Evolutionary conservation across 164 flowering plant genomes (phyloP), one percentile per base, ranked within the genome.

Genomic region (Litsea cubeba): DNA sequence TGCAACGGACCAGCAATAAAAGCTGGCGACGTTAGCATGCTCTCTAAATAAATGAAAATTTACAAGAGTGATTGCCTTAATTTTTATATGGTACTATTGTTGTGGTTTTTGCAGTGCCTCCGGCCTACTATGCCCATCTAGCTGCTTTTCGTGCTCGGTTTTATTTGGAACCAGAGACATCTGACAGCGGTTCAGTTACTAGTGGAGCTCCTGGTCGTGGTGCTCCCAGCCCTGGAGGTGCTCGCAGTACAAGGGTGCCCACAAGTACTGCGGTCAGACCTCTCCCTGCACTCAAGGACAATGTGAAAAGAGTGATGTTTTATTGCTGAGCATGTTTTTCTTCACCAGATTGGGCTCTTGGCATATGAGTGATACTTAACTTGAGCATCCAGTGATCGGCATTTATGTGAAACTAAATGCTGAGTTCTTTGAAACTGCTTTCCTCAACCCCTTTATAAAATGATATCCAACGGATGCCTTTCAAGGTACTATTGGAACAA

Each of bases 131-230:
- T 76, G 97, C 97, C 1, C 97, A 91, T 77, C 84, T 89, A 2
- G 94, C 94, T 62, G 97, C 97, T 0, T 89, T 89, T 69, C 84
- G 94, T 26, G 97, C 97, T 12, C 88, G 92, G 0, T 91, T 91
- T 72, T 91, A 90, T 69, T 84, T 91, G 97, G 97, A 91, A 57
- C 94, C 94, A 2, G 92, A 91, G 80, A 84, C 90, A 1, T 91
- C 93, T 0, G 93, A 88, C 74, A 87, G 90, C 70, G 93, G 96
- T 5, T 89, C 93, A 17, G 76, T 88, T 85, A 73, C 85, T 1
- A 91, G 91, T 62, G 89, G 88, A 7, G 80, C 80, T 23, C 79
- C 77, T 15, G 85, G 86, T 57, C 85, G 87, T 18, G 86, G 90
- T 49, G 85, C 78, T 1, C 60, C 62, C 3, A 85, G 83, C 17